A percentile compares a stretch with the other conserved stretches of the same genome.
phyloP scores from a whole-genome alignment of 169 alveolate species.

The Cryptosporidium xiaoi region DNA sequence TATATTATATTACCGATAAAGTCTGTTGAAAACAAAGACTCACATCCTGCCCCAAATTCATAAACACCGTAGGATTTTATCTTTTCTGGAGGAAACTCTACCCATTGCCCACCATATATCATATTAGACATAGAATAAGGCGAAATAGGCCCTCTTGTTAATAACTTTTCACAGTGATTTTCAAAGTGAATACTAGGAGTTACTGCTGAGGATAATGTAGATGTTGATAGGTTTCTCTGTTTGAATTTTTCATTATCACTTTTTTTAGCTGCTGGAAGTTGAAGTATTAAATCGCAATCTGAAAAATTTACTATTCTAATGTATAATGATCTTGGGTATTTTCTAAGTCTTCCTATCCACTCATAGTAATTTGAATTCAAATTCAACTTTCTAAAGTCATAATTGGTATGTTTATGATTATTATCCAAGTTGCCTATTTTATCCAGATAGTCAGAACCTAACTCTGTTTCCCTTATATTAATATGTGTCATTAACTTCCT shows the following conservation, averaged over 20 bases:
- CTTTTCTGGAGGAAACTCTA: conserved; percentile 61
- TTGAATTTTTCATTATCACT: conserved; percentile 23
- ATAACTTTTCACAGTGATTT: conserved; percentile 27
- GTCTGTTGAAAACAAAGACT: conserved; percentile 54
- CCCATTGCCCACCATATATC: conserved; percentile 65
- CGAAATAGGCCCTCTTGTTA: conserved; percentile 59
- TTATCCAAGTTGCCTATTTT: neutral
- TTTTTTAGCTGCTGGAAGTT: conserved; percentile 54
- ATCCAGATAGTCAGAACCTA: conserved; percentile 17
- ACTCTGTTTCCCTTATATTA: conserved; percentile 55
- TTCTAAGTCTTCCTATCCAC: conserved; percentile 56
- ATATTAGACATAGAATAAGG: conserved; percentile 57
- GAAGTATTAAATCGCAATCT: conserved; percentile 5
- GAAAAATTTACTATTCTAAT: conserved; percentile 57
- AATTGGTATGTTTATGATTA: neutral
- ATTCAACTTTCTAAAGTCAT: conserved; percentile 3
- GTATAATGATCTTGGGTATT: conserved; percentile 45
- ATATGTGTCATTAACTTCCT: conserved; percentile 45
- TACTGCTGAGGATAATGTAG: conserved; percentile 61
- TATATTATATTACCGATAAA: conserved; percentile 39
- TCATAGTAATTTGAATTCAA: conserved; percentile 23
- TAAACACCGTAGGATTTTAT: conserved; percentile 25
- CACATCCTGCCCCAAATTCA: conserved; percentile 69
- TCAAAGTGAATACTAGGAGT: conserved; percentile 58
- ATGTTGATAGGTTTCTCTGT: conserved; percentile 33